Conservation (phyloP, 805 yeast genomes). For the Starmera caribaea region DNA sequence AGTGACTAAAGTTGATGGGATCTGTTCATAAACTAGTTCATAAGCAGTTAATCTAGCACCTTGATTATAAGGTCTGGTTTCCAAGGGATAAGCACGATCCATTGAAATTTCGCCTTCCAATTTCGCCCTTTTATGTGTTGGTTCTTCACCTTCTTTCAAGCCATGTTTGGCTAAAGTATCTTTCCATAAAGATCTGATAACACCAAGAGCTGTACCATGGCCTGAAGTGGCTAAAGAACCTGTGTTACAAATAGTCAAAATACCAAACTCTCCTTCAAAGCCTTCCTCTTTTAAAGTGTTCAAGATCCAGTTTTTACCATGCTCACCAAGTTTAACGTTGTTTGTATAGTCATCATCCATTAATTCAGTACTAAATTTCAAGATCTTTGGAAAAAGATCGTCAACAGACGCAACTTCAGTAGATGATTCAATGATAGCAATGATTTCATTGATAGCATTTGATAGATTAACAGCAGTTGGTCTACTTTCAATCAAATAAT, state of each 20-base stretch:
- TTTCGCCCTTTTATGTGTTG: slow-evolving; percentile 18
- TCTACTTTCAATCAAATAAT: slow-evolving; percentile 63
- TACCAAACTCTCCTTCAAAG: slow-evolving; percentile 61
- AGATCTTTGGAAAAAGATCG: slow-evolving; percentile 24
- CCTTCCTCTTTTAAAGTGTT: slow-evolving; percentile 34
- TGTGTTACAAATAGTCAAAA: slow-evolving; percentile 89
- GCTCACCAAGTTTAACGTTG: slow-evolving; percentile 67
- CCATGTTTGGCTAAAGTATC: slow-evolving; percentile 18
- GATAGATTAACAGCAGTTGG: slow-evolving; percentile 94
- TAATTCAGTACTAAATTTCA: slow-evolving; percentile 40
- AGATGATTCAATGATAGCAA: slow-evolving; percentile 22
- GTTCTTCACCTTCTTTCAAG: slow-evolving; percentile 11
- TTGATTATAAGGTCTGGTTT: slow-evolving; percentile 94
- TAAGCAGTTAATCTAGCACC: slow-evolving; percentile 91
- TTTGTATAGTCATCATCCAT: slow-evolving; percentile 72
- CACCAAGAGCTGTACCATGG: slow-evolving; percentile 94
- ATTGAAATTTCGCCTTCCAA: slow-evolving; percentile 32
- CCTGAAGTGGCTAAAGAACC: slow-evolving; percentile 97
- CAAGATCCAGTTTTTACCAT: slow-evolving; percentile 66
- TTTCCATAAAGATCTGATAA: slow-evolving; percentile 63
- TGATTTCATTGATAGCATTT: slow-evolving; percentile 45
- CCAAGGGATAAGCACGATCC: slow-evolving; percentile 75
- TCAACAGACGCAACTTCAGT: slow-evolving; percentile 12
- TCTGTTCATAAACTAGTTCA: slow-evolving; percentile 75
- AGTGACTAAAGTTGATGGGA: slow-evolving; percentile 83